These are phyloP conservation scores for Heliophila coronopifolia DNA, from an alignment of 441 rosid genomes.

Conservation along the genomic window DNA sequence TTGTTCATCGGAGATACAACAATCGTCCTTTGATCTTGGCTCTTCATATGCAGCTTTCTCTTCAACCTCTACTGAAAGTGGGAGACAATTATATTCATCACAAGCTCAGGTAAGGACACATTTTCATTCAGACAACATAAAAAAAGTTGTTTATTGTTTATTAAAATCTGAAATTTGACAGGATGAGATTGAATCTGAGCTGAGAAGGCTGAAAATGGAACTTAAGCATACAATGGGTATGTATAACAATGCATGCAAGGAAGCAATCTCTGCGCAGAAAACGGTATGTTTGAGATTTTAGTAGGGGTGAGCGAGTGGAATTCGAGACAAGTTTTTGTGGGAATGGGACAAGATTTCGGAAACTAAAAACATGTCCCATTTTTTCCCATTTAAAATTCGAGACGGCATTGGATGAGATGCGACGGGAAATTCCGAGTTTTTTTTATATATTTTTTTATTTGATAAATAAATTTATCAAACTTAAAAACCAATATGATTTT, in stretches of 20 bases:
- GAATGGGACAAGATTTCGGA: no score
- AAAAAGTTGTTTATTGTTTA: not conserved
- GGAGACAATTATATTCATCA: constrained; percentile 37
- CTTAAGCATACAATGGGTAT: constrained; percentile 84
- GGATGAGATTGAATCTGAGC: constrained; percentile 69
- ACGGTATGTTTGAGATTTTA: no score
- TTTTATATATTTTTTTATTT: no score
- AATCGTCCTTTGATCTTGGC: constrained; percentile 43
- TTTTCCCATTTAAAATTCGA: no score
- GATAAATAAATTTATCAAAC: no score
- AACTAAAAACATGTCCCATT: no score
- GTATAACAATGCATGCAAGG: constrained; percentile 82
- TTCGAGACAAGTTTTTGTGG: no score
- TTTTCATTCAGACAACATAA: not conserved
- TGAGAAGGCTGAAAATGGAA: constrained; percentile 74
- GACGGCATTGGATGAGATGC: no score
- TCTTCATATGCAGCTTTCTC: constrained; percentile 38
- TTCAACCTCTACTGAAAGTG: constrained; percentile 36
- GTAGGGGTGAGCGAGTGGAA: no score
- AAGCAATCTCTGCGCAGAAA: constrained; percentile 64
- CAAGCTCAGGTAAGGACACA: constrained; percentile 30
- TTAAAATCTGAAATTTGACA: constrained; percentile 25
- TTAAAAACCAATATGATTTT: no score
- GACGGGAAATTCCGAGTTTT: no score
- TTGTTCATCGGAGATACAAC: constrained; percentile 32